Evolutionary conservation across 2,329 filamentous ascomycete genomes (phyloP), one percentile per base, ranked within the genome.

Genomic region (Elsinoe necatrix): DNA sequence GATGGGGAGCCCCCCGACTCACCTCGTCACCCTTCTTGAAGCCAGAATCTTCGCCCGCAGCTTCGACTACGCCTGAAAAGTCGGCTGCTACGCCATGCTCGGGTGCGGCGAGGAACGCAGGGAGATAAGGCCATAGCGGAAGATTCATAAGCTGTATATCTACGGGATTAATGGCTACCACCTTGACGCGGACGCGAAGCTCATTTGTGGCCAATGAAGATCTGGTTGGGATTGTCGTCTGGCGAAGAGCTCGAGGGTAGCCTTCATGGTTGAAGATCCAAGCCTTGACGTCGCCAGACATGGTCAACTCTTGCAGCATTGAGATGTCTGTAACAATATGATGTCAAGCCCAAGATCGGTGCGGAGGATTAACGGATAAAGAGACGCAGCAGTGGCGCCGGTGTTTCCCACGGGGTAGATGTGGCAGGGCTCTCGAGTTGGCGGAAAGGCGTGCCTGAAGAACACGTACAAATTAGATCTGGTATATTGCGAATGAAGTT

Each of bases 111-210:
- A 60, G 35, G 29, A 58, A 55, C 6, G 52, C 51, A 16, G 62
- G 61, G 6, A 67, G 65, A 47, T 65, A 56, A 14, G 57, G 59
- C 61, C 62, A 67, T 21, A 61, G 52, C 1, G 63, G 64, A 51
- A 68, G 56, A 58, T 70, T 70, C 65, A 68, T 68, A 52, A 66
- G 66, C 58, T 70, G 68, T 25, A 69, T 66, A 58, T 69, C 67
- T 41, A 70, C 68, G 14, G 68, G 67, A 55, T 69, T 70, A 12
- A 70, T 62, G 18, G 67, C 68, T 58, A 63, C 66, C 5, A 67
- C 64, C 41, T 67, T 61, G 45, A 70, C 65, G 35, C 63, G 61
- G 39, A 69, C 60, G 21, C 68, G 63, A 54, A 69, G 62, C 50
- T 43, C 61, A 57, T 45, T 64, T 39, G 52, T 54, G 50, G 51